These are phyloP conservation scores for Lasiodiplodia hormozganensis DNA, from an alignment of 2,329 filamentous ascomycete species.

Conservation along the genomic window DNA sequence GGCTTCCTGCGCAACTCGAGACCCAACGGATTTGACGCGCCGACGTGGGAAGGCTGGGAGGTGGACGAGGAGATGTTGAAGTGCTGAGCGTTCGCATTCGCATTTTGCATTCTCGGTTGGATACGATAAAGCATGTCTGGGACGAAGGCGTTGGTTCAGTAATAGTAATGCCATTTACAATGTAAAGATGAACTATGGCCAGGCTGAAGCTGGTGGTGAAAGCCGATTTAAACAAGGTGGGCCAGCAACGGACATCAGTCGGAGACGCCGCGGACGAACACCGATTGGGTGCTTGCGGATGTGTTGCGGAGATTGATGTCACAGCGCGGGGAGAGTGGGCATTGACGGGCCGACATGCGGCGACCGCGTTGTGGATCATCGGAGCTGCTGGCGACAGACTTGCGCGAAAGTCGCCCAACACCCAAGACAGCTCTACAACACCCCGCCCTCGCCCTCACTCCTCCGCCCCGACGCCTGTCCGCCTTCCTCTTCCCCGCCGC, in stretches of 20 bases:
- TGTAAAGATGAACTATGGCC: not conserved
- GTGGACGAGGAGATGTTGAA: conserved; percentile 48
- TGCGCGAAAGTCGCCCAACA: not conserved
- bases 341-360: not conserved
- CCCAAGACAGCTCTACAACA: conserved; percentile 5
- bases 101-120: not conserved
- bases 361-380: not conserved
- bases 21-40: conserved; percentile 60
- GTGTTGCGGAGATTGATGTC: conserved; percentile 3
- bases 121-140: conserved; percentile 8
- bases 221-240: no score
- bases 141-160: not conserved
- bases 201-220: not conserved
- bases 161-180: conserved; percentile 6
- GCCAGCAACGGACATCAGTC: no score
- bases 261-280: not conserved
- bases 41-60: conserved; percentile 57
- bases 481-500: not conserved
- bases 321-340: not conserved
- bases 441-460: conserved; percentile 1
- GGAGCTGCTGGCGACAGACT: not conserved
- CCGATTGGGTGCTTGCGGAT: not conserved
- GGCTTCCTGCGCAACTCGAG: conserved; percentile 56
- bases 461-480: not conserved
- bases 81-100: not conserved